These are phyloP conservation scores for Sclerotinia subarctica DNA, from an alignment of 2,329 filamentous ascomycete species.

Conservation along the genomic window DNA sequence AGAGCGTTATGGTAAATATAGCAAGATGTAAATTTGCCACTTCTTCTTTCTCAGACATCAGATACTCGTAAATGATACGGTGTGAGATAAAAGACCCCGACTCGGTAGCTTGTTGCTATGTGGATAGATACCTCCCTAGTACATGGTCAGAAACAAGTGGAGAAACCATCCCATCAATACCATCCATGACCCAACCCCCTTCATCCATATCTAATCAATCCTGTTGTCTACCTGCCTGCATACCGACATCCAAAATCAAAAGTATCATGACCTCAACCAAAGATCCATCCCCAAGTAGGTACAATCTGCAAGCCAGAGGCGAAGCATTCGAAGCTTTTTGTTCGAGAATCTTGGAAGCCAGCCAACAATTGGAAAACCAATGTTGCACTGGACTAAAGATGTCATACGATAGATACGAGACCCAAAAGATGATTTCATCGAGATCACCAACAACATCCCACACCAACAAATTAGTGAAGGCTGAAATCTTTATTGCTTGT, in stretches of 20 bases:
- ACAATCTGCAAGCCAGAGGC: conserved; percentile 10
- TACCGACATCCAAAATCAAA: background rate
- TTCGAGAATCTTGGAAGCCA: background rate
- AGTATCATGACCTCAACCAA: background rate
- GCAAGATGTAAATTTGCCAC: background rate
- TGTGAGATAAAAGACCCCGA: background rate
- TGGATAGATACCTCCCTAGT: background rate
- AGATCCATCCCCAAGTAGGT: background rate
- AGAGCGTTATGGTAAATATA: no score
- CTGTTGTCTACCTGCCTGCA: no score
- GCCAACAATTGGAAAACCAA: background rate
- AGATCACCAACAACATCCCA: background rate
- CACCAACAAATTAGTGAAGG: background rate
- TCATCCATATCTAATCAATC: background rate
- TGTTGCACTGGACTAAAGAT: background rate
- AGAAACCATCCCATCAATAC: background rate
- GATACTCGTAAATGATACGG: background rate
- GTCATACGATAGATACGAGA: background rate
- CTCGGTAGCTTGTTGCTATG: background rate
- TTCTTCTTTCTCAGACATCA: background rate
- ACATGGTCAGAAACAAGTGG: background rate
- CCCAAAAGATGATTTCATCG: background rate
- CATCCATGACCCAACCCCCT: background rate
- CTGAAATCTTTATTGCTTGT: background rate
- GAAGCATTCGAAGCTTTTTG: conserved; percentile 9